Evolutionary conservation across 768 basidiomycete species (phyloP).

Genomic region (Tulasnella sp.): DNA sequence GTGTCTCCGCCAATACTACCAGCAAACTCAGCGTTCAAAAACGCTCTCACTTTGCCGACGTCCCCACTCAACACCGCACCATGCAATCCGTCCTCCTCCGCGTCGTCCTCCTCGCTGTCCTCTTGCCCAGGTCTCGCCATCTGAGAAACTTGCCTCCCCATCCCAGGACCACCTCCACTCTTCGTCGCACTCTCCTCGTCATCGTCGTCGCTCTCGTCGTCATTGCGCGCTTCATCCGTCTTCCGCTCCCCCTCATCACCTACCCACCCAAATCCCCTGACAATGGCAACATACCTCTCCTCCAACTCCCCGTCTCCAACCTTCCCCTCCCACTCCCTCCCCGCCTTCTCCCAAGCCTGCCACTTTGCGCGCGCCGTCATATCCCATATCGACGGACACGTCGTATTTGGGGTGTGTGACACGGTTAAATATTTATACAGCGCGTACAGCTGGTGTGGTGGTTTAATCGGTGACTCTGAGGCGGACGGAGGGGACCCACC

Average conservation of each 20-base stretch:
- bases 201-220: constrained; percentile 13
- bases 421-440: constrained; percentile 67
- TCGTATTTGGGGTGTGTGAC: constrained; percentile 38
- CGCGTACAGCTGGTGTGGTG: constrained; percentile 55
- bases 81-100: constrained; percentile 41
- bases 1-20: too few species aligned
- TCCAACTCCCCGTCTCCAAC: constrained; percentile 44
- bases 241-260: neutral
- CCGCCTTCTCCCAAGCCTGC: constrained; percentile 57
- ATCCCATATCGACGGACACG: constrained; percentile 67
- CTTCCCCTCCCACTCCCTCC: constrained; percentile 28
- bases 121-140: constrained; percentile 33
- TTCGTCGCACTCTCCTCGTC: constrained; percentile 12
- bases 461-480: constrained; percentile 21
- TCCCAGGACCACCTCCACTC: constrained; percentile 29
- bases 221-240: constrained; percentile 20
- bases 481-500: constrained; percentile 1
- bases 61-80: constrained; percentile 51
- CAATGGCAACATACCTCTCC: constrained; percentile 54
- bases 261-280: constrained; percentile 55
- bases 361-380: constrained; percentile 72
- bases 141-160: constrained; percentile 54
- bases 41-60: constrained; percentile 31
- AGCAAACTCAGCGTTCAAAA: too few species aligned
- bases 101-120: constrained; percentile 23